phyloP scores from a whole-genome alignment of 192 early-diverging fungal species.

The Linderina pennispora region DNA sequence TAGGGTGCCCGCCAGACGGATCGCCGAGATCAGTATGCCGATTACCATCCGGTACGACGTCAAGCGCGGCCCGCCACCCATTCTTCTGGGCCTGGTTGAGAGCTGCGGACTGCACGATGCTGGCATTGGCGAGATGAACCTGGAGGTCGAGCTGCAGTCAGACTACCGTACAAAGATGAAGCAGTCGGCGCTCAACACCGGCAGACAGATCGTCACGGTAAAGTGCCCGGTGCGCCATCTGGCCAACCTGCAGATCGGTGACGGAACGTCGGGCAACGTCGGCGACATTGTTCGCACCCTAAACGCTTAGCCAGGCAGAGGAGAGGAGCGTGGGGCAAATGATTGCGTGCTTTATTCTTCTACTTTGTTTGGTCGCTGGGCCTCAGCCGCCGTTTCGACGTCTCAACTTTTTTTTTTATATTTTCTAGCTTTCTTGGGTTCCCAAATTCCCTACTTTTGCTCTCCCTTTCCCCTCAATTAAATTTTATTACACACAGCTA shows the following conservation, averaged over 20 bases:
- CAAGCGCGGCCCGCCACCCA: conserved; percentile 40
- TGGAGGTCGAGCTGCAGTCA: conserved; percentile 37
- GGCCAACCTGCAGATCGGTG: conserved; percentile 38
- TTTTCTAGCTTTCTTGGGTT: neutral
- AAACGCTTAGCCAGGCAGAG: conserved; percentile 9
- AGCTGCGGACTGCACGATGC: conserved; percentile 43
- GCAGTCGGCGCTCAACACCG: conserved; percentile 29
- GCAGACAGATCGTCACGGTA: conserved; percentile 31
- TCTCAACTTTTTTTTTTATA: neutral
- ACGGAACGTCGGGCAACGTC: conserved; percentile 34
- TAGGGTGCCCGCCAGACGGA: conserved; percentile 25
- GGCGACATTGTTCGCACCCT: conserved; percentile 42
- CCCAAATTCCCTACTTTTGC: too few species aligned
- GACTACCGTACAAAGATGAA: conserved; percentile 42
- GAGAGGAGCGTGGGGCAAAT: neutral
- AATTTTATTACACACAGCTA: too few species aligned
- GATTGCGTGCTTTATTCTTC: neutral
- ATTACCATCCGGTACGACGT: conserved; percentile 40
- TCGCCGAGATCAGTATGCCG: conserved; percentile 34
- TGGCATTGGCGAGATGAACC: conserved; percentile 39
- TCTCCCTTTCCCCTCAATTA: neutral
- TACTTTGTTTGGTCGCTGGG: too few species aligned
- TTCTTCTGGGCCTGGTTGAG: conserved; percentile 42
- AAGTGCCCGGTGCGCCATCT: conserved; percentile 41
- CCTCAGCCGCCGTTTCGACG: too few species aligned